Evolutionary conservation across 2,329 filamentous ascomycete genomes (phyloP), one percentile per base, ranked within the genome.

Genomic region (Pseudogymnoascus sp.): DNA sequence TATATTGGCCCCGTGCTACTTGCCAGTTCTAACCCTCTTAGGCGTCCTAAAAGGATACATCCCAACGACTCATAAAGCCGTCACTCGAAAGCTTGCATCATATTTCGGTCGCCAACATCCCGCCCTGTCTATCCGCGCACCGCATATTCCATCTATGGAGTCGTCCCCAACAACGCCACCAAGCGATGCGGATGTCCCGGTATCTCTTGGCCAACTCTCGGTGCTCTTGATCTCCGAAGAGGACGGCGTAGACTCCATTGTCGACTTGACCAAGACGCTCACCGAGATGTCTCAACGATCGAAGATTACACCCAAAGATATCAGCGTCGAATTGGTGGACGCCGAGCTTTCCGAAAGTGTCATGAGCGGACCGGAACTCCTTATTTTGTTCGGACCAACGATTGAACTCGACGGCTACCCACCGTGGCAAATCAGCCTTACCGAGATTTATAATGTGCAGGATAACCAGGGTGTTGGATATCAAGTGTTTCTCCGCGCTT

Each of bases 381-480:
- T 99, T 62, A 83, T 99, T 60, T 77, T 96, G 7, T 99, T 99
- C 72, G 86, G 88, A 1, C 90, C 92, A 3, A 84, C 86, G 58
- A 85, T 97, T 60, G 87, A 91, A 71, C 76, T 99, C 47, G 87
- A 91, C 60, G 91, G 94, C 8, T 99, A 97, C 72, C 94, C 94
- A 8, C 94, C 94, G 1, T 99, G 94, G 94, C 94, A 97, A 75
- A 83, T 97, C 64, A 84, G 94, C 43, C 77, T 99, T 71, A 97
- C 92, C 0, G 94, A 99, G 78, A 97, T 99, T 62, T 97, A 92
- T 73, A 84, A 86, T 68, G 77, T 89, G 11, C 81, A 82, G 61
- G 89, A 92, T 71, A 91, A 91, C 72, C 82, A 88, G 64, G 86
- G 86, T 1, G 92, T 99, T 15, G 91, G 91, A 47, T 99, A 99